Conservation (phyloP, 108 stramenopile genomes). For the Cyclostephanos tholiformis region DNA sequence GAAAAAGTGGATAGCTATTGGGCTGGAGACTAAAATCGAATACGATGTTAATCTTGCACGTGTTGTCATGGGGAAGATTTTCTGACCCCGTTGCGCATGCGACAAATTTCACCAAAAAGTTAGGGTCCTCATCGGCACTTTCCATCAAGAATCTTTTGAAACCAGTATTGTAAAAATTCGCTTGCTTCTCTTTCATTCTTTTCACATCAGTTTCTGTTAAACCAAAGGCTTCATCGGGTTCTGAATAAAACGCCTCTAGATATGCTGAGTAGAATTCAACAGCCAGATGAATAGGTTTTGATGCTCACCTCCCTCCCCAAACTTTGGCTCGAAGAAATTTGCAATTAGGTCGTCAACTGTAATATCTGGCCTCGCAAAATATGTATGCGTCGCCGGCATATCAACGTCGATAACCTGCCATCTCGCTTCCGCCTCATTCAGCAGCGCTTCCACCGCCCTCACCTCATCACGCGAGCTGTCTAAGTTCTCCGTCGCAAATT, state of each 20-base stretch:
- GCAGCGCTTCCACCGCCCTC: background rate
- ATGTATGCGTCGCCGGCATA: too few species aligned
- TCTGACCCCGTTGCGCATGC: constrained; percentile 7
- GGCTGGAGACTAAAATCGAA: background rate
- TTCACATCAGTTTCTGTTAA: background rate
- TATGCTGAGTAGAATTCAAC: background rate
- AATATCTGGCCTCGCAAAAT: background rate
- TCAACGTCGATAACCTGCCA: background rate
- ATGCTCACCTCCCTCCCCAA: constrained; percentile 3
- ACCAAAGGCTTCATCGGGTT: background rate
- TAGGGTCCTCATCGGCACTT: background rate
- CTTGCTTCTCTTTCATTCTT: background rate
- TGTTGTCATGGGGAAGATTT: constrained; percentile 1
- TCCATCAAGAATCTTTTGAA: background rate
- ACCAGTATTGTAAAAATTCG: background rate
- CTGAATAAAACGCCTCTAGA: background rate
- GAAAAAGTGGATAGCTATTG: background rate
- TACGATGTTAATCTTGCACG: background rate
- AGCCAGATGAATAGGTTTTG: background rate
- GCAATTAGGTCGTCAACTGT: background rate
- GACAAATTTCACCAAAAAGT: constrained; percentile 2
- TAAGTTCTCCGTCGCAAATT: background rate
- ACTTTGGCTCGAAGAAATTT: background rate
- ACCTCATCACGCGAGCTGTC: background rate
- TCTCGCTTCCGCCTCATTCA: constrained; percentile 10